phyloP scores from a whole-genome alignment of 2,329 filamentous ascomycete species.

The Penicillium sp. region DNA sequence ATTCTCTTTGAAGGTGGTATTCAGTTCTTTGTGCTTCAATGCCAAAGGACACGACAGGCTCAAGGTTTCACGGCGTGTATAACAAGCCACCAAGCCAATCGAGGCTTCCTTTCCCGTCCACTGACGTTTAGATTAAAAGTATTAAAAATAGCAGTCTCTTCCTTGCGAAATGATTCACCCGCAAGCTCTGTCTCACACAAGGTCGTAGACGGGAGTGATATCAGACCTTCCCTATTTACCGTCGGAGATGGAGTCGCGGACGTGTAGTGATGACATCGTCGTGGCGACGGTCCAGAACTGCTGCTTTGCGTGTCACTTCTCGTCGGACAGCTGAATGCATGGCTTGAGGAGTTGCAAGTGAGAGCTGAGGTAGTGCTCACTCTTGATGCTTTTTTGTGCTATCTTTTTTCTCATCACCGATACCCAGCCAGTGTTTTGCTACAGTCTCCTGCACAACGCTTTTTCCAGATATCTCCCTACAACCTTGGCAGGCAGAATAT shows the following conservation, averaged over 20 bases:
- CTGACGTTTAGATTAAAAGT: too few species aligned
- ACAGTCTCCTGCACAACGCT: background rate
- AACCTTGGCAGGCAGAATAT: constrained; percentile 8
- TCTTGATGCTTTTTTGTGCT: background rate
- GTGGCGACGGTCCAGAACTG: background rate
- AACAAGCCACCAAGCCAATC: background rate
- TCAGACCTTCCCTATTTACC: background rate
- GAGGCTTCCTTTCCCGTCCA: too few species aligned
- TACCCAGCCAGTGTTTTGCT: background rate
- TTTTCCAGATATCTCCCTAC: background rate
- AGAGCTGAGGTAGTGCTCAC: background rate
- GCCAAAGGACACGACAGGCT: background rate
- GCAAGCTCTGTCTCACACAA: background rate
- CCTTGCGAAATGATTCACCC: background rate
- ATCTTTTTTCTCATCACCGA: background rate
- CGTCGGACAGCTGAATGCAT: background rate
- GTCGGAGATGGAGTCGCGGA: constrained; percentile 22
- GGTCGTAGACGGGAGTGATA: background rate
- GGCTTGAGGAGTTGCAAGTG: background rate
- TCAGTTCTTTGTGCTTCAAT: background rate
- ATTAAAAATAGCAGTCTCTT: background rate
- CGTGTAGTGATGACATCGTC: constrained; percentile 31
- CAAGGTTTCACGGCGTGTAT: background rate
- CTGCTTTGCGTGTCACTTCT: constrained; percentile 5
- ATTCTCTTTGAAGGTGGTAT: background rate